Base-by-base conservation (phyloP, 257 asterid genomes). In the Solanum okadae region DNA sequence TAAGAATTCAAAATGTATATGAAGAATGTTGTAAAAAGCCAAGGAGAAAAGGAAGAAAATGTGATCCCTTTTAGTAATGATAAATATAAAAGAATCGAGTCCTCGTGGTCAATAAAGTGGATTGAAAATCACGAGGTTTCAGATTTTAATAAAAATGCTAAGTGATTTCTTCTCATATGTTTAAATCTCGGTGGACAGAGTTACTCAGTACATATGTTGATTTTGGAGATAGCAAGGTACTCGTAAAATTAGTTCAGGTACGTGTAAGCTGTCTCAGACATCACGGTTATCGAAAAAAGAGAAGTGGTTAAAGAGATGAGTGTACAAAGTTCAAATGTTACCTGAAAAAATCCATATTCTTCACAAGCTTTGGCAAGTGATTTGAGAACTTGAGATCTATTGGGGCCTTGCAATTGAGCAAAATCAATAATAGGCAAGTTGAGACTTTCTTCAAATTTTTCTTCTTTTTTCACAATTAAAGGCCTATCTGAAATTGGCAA, bases 301-400 rank as follows among this genome's bases (percentile, higher is more conserved):
- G 29, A 37, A 4, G 3, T 31, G 44, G 35, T 23, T 40, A 78
- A 23, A 76, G 5, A 11, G 83, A 73, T 20, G 0, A 73, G 15
- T 35, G 49, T n/a, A 23, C 83, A n/a, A 77, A n/a, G 13, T 76
- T 23, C 10, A 25, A 18, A 40, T 29, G 18, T 22, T 81, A 90
- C 93, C 91, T 89, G 93, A 14, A 91, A 89, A 91, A 91, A 87
- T 0, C 93, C 93, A 59, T 88, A 89, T 15, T 88, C 90, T 86
- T 89, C 65, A 76, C 91, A 91, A 71, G 93, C 90, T 40, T 88
- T 84, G 15, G 90, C 65, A 11, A 91, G 49, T 38, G 91, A 88
- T 49, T 88, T 49, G 33, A 91, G 87, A 14, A 89, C 89, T 61
- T 83, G 88, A 38, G 87, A 56, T 77, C 90, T 89, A 37, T 89